Evolutionary conservation across 2,329 filamentous ascomycete species (phyloP), one percentile per base, ranked within the genome.

Genomic region (Penicillium expansum): DNA sequence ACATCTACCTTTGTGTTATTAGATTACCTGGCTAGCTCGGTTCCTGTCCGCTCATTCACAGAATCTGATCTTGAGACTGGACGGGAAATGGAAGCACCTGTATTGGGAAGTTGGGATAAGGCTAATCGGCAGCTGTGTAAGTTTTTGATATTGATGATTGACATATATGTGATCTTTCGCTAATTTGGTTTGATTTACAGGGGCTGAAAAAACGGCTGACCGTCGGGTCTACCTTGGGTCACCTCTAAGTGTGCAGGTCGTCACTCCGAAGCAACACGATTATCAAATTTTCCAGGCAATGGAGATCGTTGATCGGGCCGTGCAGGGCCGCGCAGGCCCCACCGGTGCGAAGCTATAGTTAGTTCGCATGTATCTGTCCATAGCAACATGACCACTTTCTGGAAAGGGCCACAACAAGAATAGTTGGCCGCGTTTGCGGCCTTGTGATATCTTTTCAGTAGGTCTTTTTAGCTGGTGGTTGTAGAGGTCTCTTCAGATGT

Each of bases 1-100:
- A 87, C 85, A 0, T 82, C 78, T 22, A 79, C 77, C 1, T 87
- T 85, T 64, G 84, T 87, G 9, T 64, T 88, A 53, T 69, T 88
- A 22, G 86, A 89, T 67, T 86, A 84, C 64, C 82, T 86, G 0
- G 81, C 85, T 2, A 86, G 82, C 0, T 71, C 69, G 0, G 60
- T 88, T 1, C 85, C 85, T 0, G 79, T 88, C 0, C 73, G 85
- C 2, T 67, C 69, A 1, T 77, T 86, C 49, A 67, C 58, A 0
- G 72, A 78, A 51, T 66, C 63, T 0, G 86, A 88, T 71, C 71
- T 85, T 60, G 67, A 79, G 30, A 65, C 81, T 45, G 69, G 77
- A 2, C 78, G 73, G 18, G 77, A 82, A 44, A 73, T 84, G 33
- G 62, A 67, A 1, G 69, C 62, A 3, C 71, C 62, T 24, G 66